Evolutionary conservation across 116 monocot species (phyloP), one percentile per base, ranked within the genome.

Genomic region (Posidonia oceanica): DNA sequence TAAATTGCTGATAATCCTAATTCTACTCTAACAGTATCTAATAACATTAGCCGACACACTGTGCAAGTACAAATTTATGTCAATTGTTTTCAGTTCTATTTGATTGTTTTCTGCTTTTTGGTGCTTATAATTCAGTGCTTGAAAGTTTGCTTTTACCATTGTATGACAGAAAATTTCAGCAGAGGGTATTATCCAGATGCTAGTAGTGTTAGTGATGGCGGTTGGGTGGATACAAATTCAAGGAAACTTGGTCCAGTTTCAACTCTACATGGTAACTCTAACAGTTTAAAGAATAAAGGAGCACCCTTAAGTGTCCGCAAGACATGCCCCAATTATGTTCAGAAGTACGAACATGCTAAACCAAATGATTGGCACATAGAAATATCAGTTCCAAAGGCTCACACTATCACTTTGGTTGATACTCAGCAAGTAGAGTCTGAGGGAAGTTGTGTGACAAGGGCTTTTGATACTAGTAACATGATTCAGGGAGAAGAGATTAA

Each of bases 351-450:
- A 17, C 66, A 75, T 53, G 12, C 63, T 52, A 82, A 77, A 57
- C 41, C 74, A 59, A 75, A 72, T 70, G 86, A 86, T 66, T 95
- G 95, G 88, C 77, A 81, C 65, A 66, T 88, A 76, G 91, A 95
- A 77, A 77, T 88, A 75, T 79, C 88, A 63, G 42, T 95, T 74
- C 86, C 95, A 61, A 91, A 91, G 75, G 42, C 59, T 58, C 76
- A 39, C 65, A 44, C 38, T 38, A 59, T 69, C 10, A 58, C 79
- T 51, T 64, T 59, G 10, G 59, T 40, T 7, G 77, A 72, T 64
- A 13, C n/a, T 60, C 64, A 68, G 14, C 48, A 77, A 36, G 73
- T 81, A 74, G 80, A 73, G 44, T 79, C 82, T 52, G 77, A 71
- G 15, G 81, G 76, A 54, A 77, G 69, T 62, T 80, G 73, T 58